phyloP scores from a whole-genome alignment of 306 rosid species.

The Cyclanthera cordifolia region DNA sequence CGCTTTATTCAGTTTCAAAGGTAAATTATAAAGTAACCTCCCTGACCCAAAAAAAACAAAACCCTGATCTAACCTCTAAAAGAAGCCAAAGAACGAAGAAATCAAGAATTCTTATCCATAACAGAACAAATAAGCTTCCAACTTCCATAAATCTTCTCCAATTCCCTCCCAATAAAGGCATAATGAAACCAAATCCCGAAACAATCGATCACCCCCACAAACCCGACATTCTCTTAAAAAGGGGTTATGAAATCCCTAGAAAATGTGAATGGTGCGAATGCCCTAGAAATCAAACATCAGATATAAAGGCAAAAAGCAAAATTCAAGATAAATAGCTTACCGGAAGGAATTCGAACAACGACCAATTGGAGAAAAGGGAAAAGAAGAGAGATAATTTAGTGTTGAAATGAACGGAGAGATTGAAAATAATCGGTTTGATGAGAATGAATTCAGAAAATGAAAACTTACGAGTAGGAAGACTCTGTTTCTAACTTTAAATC shows the following conservation, averaged over 20 bases:
- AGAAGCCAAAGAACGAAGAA: not conserved
- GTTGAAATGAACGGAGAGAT: too few relatives aligned
- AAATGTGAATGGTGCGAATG: slow-evolving; percentile 1
- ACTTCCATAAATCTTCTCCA: not conserved
- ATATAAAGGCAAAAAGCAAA: not conserved
- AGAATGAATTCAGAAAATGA: too few relatives aligned
- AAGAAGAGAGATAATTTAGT: not conserved
- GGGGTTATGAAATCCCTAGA: not conserved
- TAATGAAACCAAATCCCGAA: not conserved
- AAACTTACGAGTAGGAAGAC: not conserved
- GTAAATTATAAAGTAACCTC: not conserved
- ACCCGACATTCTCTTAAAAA: not conserved
- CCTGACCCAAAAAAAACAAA: not conserved
- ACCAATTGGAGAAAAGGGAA: not conserved
- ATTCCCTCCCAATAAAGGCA: not conserved
- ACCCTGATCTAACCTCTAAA: not conserved
- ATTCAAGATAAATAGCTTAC: not conserved
- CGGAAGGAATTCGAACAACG: not conserved
- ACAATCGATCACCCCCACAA: not conserved
- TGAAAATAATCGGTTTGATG: not conserved
- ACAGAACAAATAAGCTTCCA: not conserved
- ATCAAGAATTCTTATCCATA: not conserved
- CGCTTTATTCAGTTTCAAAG: slow-evolving; percentile 1
- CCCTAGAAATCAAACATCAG: slow-evolving; percentile 2
- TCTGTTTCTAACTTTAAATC: slow-evolving; percentile 3